These are phyloP conservation scores for Cadophora sp. DNA, from an alignment of 2,329 filamentous ascomycete species.

Conservation along the genomic window DNA sequence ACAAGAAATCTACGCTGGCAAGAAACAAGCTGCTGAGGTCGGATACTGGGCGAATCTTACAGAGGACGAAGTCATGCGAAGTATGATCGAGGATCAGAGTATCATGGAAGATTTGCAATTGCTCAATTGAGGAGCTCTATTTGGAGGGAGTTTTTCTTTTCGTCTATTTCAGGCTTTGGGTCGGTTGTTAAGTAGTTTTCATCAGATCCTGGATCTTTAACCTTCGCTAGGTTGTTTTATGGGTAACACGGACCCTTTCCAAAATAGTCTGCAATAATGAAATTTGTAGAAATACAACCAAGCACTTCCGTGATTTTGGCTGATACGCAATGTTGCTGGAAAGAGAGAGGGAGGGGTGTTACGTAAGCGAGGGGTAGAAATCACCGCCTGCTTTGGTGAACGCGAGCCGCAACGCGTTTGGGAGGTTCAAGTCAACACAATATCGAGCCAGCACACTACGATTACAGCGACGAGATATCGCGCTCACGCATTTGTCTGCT, in stretches of 20 bases:
- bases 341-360: no score
- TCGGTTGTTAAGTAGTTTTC: conserved; percentile 14
- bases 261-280: conserved; percentile 8
- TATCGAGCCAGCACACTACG: background rate
- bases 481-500: background rate
- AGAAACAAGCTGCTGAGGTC: conserved; percentile 41
- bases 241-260: background rate
- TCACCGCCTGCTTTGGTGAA: background rate
- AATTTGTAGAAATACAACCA: background rate
- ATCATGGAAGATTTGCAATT: conserved; percentile 44
- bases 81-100: conserved; percentile 42
- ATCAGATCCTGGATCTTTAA: conserved; percentile 6
- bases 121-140: conserved; percentile 25
- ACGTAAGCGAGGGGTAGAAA: conserved; percentile 6
- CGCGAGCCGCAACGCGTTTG: background rate
- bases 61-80: conserved; percentile 42
- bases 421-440: conserved; percentile 6
- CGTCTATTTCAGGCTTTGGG: background rate
- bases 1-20: conserved; percentile 66
- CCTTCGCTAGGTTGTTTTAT: background rate
- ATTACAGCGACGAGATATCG: background rate
- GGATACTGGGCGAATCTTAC: conserved; percentile 40
- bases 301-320: background rate
- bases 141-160: background rate
- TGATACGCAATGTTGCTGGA: background rate